Evolutionary conservation across 345 rosid species (phyloP), one percentile per base, ranked within the genome.

Genomic region (Corchorus olitorius): DNA sequence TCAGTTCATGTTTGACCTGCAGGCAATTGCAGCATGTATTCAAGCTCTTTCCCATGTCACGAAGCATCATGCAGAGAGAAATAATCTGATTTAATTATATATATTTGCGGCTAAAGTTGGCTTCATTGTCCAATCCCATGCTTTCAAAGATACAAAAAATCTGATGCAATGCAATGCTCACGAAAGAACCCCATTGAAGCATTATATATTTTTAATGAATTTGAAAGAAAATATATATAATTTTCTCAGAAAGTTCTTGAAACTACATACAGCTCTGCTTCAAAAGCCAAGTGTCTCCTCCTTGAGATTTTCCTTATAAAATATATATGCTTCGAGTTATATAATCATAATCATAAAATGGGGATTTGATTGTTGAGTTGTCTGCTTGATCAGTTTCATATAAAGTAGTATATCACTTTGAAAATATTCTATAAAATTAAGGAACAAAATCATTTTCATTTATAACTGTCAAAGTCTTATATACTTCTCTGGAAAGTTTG

Each of bases 321-420:
- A 8, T 69, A 22, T 69, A 14, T 5, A 39, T 39, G 4, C 43
- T 50, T 34, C 55, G 1, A 49, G 22, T 69, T 49, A 49, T 49
- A 49, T 39, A 3, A 39, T 39, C 6, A 50, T 68, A 15, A 49
- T 3, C 1, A 64, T 16, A 37, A 14, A 70, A 50, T 0, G 37
- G n/a, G 35, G 62, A 70, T 70, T 70, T 70, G 35, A 70, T 70
- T 53, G 49, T 35, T 53, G 74, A 70, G 61, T 70, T 35, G 34
- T 17, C 46, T 13, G 52, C n/a, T 5, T n/a, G 27, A 55, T 55
- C 11, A n/a, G 59, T n/a, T 53, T 7, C 59, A 55, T 55, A 7
- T 6, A 55, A 4, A n/a, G 27, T 53, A 5, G 17, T 3, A 54
- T 39, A 39, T 39, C 43, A 39, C 4, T 2, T 17, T 17, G 7